Conservation (phyloP, 257 asterid species). For the Solanum chiquidenum region DNA sequence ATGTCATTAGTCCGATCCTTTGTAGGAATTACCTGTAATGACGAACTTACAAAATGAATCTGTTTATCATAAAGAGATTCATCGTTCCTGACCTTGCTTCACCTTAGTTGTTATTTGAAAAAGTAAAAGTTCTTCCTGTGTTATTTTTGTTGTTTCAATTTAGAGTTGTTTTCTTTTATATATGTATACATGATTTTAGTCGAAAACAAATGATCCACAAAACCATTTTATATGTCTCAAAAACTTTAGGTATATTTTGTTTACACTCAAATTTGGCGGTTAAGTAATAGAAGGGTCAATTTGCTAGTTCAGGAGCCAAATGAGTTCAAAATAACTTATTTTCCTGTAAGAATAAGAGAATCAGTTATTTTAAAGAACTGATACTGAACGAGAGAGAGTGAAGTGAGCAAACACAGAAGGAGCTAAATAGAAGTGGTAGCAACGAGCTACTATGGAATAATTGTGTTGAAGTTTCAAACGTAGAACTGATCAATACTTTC, state of each 20-base stretch:
- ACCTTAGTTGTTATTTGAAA: neutral
- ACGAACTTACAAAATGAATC: no score
- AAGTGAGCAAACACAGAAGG: neutral
- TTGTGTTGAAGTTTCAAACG: neutral
- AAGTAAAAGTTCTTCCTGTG: no score
- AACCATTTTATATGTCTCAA: neutral
- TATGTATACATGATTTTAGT: neutral
- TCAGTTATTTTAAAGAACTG: neutral
- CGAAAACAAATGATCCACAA: neutral
- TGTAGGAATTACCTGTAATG: no score
- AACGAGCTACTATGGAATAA: no score
- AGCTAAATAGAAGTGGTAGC: neutral
- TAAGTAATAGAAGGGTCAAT: neutral
- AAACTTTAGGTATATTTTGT: neutral
- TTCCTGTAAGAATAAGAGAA: neutral
- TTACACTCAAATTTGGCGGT: neutral
- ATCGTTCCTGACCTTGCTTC: no score
- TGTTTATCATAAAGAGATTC: no score
- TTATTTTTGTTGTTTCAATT: neutral
- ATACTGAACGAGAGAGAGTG: neutral
- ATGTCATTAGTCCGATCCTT: no score
- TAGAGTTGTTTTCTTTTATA: neutral
- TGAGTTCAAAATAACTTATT: neutral
- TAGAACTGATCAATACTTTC: rapidly evolving
- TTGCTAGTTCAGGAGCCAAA: neutral